A percentile compares a stretch with the other conserved stretches of the same genome.
Evolutionary conservation across 2,329 filamentous ascomycete species (phyloP).

Genomic region (Paecilomyces dactylethromorphus): DNA sequence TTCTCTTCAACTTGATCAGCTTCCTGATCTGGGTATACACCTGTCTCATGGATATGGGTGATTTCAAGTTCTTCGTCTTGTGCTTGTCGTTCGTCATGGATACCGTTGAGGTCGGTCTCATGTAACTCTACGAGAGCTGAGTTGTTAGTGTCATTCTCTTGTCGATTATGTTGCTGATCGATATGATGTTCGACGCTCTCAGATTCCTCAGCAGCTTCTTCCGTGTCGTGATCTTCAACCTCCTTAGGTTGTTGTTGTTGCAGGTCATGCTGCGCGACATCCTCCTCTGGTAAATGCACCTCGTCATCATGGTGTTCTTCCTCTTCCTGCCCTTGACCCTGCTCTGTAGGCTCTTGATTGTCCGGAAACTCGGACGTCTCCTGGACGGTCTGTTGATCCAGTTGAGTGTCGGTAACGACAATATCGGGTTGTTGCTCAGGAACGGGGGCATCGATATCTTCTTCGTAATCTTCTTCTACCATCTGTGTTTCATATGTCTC

Average conservation of each 20-base stretch:
- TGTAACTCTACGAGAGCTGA: conserved; percentile 9
- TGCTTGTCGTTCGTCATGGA: conserved; percentile 5
- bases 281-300: neutral
- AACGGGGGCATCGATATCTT: conserved; percentile 25
- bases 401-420: neutral
- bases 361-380: neutral
- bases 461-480: conserved; percentile 32
- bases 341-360: neutral
- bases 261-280: neutral
- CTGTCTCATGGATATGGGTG: conserved; percentile 9
- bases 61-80: conserved; percentile 10
- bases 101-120: neutral
- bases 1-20: conserved; percentile 4
- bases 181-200: neutral
- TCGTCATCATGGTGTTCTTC: neutral
- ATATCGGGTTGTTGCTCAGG: conserved; percentile 13
- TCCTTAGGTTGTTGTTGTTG: conserved; percentile 1
- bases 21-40: conserved; percentile 6
- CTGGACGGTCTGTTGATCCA: neutral
- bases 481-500: conserved; percentile 33
- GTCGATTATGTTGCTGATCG: conserved; percentile 3
- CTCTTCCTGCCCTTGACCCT: conserved; percentile 3
- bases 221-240: conserved; percentile 2
- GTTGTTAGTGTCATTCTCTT: conserved; percentile 15
- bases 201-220: neutral